A percentile compares a stretch with the other conserved stretches of the same genome.
Conservation (phyloP, 192 early-diverging fungal genomes). For the Podila epicladia region DNA sequence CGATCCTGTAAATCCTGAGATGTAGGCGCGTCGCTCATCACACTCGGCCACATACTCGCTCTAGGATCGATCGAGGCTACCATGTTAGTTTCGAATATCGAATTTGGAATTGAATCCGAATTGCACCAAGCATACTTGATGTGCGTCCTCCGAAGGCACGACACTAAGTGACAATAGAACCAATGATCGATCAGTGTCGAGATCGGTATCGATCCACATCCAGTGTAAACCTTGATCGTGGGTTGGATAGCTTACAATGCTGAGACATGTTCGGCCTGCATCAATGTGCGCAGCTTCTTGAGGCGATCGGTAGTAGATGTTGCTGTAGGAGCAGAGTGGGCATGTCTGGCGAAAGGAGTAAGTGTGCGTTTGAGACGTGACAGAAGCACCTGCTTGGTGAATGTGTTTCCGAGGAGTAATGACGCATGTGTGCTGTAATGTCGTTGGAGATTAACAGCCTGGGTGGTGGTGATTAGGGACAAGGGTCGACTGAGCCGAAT, state of each 20-base stretch:
- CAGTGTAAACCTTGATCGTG: neutral
- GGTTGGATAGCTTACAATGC: constrained; percentile 31
- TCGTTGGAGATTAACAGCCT: neutral
- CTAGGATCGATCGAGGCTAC: constrained; percentile 43
- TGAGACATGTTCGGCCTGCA: constrained; percentile 20
- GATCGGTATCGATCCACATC: neutral
- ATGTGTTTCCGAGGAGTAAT: neutral
- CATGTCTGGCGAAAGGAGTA: neutral
- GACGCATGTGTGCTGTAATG: neutral
- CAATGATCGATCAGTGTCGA: neutral
- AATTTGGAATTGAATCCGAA: neutral
- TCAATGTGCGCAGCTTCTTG: constrained; percentile 21
- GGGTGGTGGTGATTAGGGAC: neutral
- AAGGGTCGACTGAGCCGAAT: neutral
- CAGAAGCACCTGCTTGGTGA: neutral
- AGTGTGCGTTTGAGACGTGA: neutral
- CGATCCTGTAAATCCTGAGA: constrained; percentile 96
- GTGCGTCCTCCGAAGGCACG: constrained; percentile 95
- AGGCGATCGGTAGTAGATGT: constrained; percentile 17
- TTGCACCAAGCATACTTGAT: constrained; percentile 69
- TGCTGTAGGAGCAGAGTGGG: neutral
- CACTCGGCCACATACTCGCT: constrained; percentile 96
- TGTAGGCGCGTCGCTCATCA: constrained; percentile 89
- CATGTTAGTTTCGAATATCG: neutral
- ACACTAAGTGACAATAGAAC: constrained; percentile 59